A percentile compares a stretch with the other conserved stretches of the same genome.
Evolutionary conservation across 2,329 filamentous ascomycete species (phyloP).

Genomic region (Fusarium burgessii): DNA sequence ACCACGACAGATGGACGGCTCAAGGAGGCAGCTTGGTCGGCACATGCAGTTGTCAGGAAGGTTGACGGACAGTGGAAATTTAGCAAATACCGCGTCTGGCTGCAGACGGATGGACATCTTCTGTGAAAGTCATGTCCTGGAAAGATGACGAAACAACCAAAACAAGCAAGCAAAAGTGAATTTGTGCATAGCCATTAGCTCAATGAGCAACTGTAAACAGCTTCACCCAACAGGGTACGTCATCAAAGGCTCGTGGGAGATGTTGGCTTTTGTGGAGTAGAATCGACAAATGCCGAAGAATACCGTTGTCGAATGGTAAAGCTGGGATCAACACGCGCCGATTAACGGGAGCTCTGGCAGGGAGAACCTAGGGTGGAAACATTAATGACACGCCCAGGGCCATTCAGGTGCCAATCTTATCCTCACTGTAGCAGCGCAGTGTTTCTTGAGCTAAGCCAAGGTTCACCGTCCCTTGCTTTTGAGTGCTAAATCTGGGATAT

Average conservation of each 20-base stretch:
- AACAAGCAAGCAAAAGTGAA: constrained; percentile 16
- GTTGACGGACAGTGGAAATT: constrained; percentile 51
- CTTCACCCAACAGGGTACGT: constrained; percentile 31
- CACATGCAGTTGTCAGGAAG: constrained; percentile 48
- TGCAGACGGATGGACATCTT: constrained; percentile 44
- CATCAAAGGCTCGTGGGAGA: constrained; percentile 28
- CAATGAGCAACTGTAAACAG: neutral
- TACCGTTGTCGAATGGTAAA: constrained; percentile 38
- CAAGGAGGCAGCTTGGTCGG: constrained; percentile 49
- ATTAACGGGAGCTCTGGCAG: constrained; percentile 31
- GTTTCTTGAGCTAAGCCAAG: constrained; percentile 20
- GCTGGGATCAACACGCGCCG: constrained; percentile 38
- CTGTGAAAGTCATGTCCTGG: constrained; percentile 15
- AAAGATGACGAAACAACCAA: neutral
- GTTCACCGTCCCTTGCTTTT: constrained; percentile 38
- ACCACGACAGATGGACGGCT: constrained; percentile 46
- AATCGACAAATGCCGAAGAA: constrained; percentile 25
- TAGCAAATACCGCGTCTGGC: constrained; percentile 50
- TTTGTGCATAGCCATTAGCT: constrained; percentile 24
- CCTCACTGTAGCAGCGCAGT: constrained; percentile 5
- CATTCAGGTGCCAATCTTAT: constrained; percentile 4
- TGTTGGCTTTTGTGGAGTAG: constrained; percentile 25
- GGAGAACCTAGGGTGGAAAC: constrained; percentile 3
- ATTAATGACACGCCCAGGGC: constrained; percentile 29
- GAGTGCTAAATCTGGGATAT: constrained; percentile 33